A percentile compares a stretch with the other conserved stretches of the same genome.
Conservation (phyloP, 1,139 yeast species). For the Sugiyamaella grinbergsii region DNA sequence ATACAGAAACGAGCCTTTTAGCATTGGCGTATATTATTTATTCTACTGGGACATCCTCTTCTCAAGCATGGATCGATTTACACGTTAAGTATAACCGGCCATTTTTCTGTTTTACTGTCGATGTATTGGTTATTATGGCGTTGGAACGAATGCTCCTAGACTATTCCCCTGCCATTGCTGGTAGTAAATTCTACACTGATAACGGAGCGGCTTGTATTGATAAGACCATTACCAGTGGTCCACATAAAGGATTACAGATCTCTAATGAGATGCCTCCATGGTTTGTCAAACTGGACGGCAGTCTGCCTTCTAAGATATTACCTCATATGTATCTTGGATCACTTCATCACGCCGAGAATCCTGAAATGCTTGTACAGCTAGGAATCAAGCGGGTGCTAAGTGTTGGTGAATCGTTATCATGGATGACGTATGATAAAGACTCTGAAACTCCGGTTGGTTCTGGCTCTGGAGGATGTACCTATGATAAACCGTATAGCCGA, state of each 20-base stretch:
- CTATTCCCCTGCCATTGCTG: slow-evolving; percentile 52
- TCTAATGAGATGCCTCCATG: slow-evolving; percentile 33
- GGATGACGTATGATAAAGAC: slow-evolving; percentile 45
- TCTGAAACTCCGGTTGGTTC: slow-evolving; percentile 30
- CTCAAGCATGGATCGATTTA: slow-evolving; percentile 56
- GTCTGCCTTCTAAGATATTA: slow-evolving; percentile 71
- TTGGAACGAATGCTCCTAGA: slow-evolving; percentile 61
- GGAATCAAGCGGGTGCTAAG: slow-evolving; percentile 78
- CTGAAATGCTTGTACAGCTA: slow-evolving; percentile 60
- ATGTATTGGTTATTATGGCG: slow-evolving; percentile 63
- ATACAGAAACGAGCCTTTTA: slow-evolving; percentile 82
- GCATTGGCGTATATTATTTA: slow-evolving; percentile 72
- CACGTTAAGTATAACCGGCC: slow-evolving; percentile 73
- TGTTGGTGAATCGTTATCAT: slow-evolving; percentile 81
- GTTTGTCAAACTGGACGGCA: slow-evolving; percentile 50
- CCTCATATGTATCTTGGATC: slow-evolving; percentile 89
- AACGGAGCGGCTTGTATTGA: slow-evolving; percentile 18
- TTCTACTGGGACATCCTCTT: slow-evolving; percentile 53
- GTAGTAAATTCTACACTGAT: slow-evolving; percentile 20
- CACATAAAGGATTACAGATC: slow-evolving; percentile 5
- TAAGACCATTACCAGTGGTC: not conserved
- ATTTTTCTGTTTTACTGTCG: slow-evolving; percentile 78
- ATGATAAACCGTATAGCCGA: slow-evolving; percentile 31
- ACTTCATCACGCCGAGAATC: slow-evolving; percentile 74
- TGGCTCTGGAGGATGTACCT: slow-evolving; percentile 17